Conservation (phyloP, 306 rosid genomes). For the Morella rubra region DNA sequence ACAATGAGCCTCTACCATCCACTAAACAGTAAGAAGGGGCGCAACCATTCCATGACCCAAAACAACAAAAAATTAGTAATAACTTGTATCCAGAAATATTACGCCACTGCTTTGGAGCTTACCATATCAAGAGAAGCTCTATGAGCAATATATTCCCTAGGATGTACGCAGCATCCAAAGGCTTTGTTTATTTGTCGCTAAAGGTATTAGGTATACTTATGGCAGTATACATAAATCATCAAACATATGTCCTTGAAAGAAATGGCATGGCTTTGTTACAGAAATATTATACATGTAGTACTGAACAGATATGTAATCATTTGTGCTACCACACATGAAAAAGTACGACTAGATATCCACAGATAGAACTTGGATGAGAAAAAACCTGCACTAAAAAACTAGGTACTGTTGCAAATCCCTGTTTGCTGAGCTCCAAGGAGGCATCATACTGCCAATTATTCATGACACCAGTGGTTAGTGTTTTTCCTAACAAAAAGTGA, state of each 20-base stretch:
- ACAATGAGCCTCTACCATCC: neutral
- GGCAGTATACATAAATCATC: neutral
- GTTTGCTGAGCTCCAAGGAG: constrained; percentile 68
- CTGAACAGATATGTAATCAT: constrained; percentile 2
- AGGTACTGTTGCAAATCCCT: constrained; percentile 71
- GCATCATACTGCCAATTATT: constrained; percentile 75
- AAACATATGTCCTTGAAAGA: neutral
- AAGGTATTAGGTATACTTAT: neutral
- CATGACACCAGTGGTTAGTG: constrained; percentile 20
- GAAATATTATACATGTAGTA: neutral
- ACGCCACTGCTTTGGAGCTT: neutral
- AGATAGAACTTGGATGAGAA: constrained; percentile 3
- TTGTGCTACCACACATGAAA: neutral
- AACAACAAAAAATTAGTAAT: neutral
- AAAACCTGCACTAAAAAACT: constrained; percentile 77
- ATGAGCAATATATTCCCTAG: neutral
- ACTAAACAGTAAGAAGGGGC: neutral
- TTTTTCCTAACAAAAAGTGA: constrained; percentile 12
- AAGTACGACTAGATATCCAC: neutral
- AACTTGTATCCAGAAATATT: neutral
- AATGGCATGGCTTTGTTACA: neutral
- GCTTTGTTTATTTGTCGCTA: neutral
- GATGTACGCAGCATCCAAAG: neutral
- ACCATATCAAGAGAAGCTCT: neutral
- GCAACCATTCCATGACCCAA: neutral